Conservation (phyloP, 768 basidiomycete species). For the Daedaleopsis nitida region DNA sequence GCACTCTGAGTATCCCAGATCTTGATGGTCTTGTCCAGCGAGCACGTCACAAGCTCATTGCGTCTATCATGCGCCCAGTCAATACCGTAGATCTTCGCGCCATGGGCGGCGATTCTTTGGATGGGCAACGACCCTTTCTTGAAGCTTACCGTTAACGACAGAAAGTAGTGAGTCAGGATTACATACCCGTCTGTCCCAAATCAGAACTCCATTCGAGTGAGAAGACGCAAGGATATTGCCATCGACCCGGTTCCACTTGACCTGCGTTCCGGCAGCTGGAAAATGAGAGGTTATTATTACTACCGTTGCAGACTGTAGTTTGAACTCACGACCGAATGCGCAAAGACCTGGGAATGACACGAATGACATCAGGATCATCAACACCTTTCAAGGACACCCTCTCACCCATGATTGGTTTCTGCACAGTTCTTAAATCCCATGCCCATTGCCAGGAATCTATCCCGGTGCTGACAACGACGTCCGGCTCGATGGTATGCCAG, state of each 20-base stretch:
- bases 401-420: constrained; percentile 69
- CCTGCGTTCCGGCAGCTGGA: constrained; percentile 85
- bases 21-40: constrained; percentile 92
- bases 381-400: background rate
- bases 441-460: constrained; percentile 95
- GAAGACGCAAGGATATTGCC: constrained; percentile 87
- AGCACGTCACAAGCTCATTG: constrained; percentile 91
- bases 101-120: constrained; percentile 74
- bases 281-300: background rate
- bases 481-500: constrained; percentile 87
- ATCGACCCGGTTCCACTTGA: constrained; percentile 95
- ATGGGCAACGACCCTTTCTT: constrained; percentile 90
- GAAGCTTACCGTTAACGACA: background rate
- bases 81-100: constrained; percentile 95
- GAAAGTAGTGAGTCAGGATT: background rate
- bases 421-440: constrained; percentile 74
- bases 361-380: background rate
- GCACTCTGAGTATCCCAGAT: constrained; percentile 65
- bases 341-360: constrained; percentile 49
- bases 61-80: constrained; percentile 84
- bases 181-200: constrained; percentile 93
- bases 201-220: constrained; percentile 81
- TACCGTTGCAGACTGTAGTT: background rate
- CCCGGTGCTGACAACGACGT: constrained; percentile 85
- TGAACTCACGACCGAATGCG: constrained; percentile 52